These are phyloP conservation scores for Epicoccum sorghinum DNA, from an alignment of 2,329 filamentous ascomycete genomes.

Conservation along the genomic window DNA sequence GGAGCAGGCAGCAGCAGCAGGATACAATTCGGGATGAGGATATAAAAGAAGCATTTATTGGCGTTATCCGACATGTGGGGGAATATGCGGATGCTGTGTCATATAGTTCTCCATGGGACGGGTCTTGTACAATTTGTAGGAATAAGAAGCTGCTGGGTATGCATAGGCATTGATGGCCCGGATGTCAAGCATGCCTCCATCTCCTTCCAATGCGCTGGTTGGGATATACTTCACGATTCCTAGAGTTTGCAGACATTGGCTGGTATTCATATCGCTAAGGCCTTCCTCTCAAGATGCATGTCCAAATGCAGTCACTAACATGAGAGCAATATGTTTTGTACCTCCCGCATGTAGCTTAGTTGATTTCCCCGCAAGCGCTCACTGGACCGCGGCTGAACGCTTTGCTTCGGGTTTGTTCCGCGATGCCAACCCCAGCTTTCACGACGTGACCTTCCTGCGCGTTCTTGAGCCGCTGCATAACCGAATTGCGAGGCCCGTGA, in stretches of 20 bases:
- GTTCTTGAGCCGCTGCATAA: constrained; percentile 19
- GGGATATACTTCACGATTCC: not conserved
- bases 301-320: not conserved
- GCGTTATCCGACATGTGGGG: constrained; percentile 1
- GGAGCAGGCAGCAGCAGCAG: not conserved
- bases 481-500: constrained; percentile 16
- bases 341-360: constrained; percentile 8
- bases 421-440: constrained; percentile 17
- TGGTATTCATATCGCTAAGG: too few species aligned
- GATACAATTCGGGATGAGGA: too few species aligned
- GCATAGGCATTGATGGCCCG: not conserved
- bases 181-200: not conserved
- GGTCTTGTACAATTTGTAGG: constrained; percentile 9
- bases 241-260: not conserved
- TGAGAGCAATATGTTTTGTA: not conserved
- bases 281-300: not conserved
- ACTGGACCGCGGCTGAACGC: constrained; percentile 12
- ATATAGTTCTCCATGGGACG: not conserved
- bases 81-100: constrained; percentile 2
- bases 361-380: constrained; percentile 9
- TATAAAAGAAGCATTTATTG: not conserved
- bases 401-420: constrained; percentile 16
- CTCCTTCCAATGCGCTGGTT: not conserved
- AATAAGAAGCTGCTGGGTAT: not conserved
- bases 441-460: constrained; percentile 12